Evolutionary conservation across 805 yeast species (phyloP).

Genomic region (Candida sakaeoensis): DNA sequence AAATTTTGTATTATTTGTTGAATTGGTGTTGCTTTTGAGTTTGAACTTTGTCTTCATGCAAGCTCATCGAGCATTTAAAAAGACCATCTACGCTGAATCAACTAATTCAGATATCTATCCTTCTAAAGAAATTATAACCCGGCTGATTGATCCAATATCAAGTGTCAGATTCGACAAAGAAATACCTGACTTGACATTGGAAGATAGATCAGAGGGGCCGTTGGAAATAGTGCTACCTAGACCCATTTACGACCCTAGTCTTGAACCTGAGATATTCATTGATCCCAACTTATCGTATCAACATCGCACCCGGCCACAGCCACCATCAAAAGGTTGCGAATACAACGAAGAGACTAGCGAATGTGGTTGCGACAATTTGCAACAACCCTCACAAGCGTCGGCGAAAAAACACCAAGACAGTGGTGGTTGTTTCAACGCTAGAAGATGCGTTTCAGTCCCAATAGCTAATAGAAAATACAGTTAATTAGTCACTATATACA

Average conservation of each 20-base stretch:
- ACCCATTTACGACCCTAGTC: not conserved
- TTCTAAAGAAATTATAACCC: not conserved
- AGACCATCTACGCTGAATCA: not conserved
- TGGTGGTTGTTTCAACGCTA: not conserved
- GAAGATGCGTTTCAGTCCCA: conserved; percentile 5
- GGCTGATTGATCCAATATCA: conserved; percentile 5
- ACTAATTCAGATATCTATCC: too few species aligned
- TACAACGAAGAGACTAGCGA: not conserved
- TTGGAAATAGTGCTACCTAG: not conserved
- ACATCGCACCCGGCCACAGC: not conserved
- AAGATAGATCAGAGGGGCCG: not conserved
- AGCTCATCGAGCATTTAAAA: conserved; percentile 6
- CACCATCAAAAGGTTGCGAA: conserved; percentile 3
- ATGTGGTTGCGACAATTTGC: not conserved
- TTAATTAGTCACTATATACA: conserved; percentile 1
- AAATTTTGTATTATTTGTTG: not conserved
- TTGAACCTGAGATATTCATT: not conserved
- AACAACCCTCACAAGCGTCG: too few species aligned
- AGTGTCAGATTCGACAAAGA: not conserved
- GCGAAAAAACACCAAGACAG: not conserved
- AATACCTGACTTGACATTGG: not conserved
- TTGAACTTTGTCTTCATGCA: conserved; percentile 1
- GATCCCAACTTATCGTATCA: not conserved
- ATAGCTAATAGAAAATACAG: not conserved
- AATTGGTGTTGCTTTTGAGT: conserved; percentile 1